phyloP scores from a whole-genome alignment of 176 grass and related monocot species.

The Elaeis guineensis region DNA sequence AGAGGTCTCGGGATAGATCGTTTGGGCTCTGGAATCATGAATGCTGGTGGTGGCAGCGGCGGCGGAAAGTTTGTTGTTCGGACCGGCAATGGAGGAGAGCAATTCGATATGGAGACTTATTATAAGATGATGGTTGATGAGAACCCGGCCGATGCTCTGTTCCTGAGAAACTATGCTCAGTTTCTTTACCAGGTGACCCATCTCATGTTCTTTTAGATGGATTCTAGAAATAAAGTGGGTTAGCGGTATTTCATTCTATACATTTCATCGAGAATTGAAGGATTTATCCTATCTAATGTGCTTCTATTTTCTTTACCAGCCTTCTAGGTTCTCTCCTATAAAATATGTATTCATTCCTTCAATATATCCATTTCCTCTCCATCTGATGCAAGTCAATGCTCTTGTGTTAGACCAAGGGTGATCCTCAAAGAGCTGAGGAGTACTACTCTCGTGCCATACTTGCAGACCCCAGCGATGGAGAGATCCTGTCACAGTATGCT shows the following conservation, averaged over 20 bases:
- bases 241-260: too few species aligned
- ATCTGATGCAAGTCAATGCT: background rate
- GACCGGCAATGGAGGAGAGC: conserved; percentile 39
- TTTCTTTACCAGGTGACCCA: conserved; percentile 66
- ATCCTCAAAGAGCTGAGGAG: conserved; percentile 61
- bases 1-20: conserved; percentile 87
- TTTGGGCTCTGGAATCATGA: conserved; percentile 23
- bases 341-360: too few species aligned
- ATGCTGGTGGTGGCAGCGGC: conserved; percentile 10
- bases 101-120: conserved; percentile 52
- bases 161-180: conserved; percentile 67
- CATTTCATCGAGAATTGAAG: too few species aligned
- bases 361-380: too few species aligned
- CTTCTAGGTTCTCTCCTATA: too few species aligned
- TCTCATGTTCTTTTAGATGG: background rate
- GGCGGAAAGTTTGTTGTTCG: conserved; percentile 12
- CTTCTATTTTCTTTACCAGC: too few species aligned
- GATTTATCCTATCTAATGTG: too few species aligned
- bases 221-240: too few species aligned
- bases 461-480: conserved; percentile 60
- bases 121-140: conserved; percentile 88
- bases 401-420: conserved; percentile 45
- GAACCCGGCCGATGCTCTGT: conserved; percentile 65
- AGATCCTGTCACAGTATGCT: conserved; percentile 83
- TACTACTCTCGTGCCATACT: conserved; percentile 91